Evolutionary conservation across 352 stramenopile genomes (phyloP).

Genomic region (Aphanomyces cochlioides): DNA sequence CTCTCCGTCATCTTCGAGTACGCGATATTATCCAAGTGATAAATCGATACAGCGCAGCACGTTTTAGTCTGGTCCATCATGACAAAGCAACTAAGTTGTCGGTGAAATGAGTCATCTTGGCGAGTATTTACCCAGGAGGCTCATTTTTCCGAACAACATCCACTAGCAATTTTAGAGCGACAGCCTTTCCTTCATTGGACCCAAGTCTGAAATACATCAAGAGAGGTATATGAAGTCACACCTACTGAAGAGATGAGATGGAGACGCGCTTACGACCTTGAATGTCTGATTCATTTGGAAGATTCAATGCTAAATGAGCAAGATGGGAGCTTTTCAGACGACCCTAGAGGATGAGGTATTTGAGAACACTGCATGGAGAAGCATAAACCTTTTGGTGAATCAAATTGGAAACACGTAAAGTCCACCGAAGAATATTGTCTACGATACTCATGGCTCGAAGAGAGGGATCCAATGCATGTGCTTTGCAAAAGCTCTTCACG

Average conservation of each 20-base stretch:
- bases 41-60: constrained; percentile 24
- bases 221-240: neutral
- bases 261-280: constrained; percentile 14
- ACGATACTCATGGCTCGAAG: constrained; percentile 23
- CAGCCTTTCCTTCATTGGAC: constrained; percentile 18
- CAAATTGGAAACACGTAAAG: constrained; percentile 7
- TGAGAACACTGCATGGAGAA: too few species aligned
- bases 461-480: constrained; percentile 26
- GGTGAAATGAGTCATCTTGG: too few species aligned
- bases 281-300: constrained; percentile 7
- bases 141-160: constrained; percentile 22
- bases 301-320: neutral
- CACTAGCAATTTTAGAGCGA: constrained; percentile 23
- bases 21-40: constrained; percentile 23
- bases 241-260: constrained; percentile 19
- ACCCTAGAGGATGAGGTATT: too few species aligned
- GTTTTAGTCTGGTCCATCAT: constrained; percentile 28
- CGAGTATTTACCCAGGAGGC: constrained; percentile 21
- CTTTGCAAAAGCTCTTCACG: constrained; percentile 18
- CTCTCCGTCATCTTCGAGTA: constrained; percentile 23
- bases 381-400: constrained; percentile 18
- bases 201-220: constrained; percentile 9
- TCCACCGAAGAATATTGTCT: constrained; percentile 20
- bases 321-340: neutral
- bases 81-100: constrained; percentile 17